Conservation (phyloP, 805 yeast genomes). For the Hanseniaspora guilliermondii region DNA sequence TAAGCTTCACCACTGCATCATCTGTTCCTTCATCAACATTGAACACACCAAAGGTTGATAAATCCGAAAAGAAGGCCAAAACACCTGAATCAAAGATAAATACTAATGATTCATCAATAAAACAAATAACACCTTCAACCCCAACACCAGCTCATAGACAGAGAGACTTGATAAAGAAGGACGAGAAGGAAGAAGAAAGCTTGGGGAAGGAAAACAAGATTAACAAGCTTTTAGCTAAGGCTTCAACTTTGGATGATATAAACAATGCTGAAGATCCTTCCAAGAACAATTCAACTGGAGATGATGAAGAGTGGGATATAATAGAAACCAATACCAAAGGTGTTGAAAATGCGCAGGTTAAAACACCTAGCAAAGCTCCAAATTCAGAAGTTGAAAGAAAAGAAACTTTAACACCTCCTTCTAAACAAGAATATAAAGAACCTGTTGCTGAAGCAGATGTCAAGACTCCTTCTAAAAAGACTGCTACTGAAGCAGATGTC, state of each 20-base stretch:
- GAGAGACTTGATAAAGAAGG: constrained; percentile 11
- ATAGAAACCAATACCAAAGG: constrained; percentile 14
- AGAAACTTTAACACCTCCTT: neutral
- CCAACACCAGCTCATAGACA: constrained; percentile 18
- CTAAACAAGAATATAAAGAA: neutral
- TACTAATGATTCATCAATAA: neutral
- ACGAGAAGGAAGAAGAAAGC: constrained; percentile 15
- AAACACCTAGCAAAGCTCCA: constrained; percentile 15
- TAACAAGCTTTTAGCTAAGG: constrained; percentile 22
- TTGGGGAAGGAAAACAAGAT: constrained; percentile 24
- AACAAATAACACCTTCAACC: constrained; percentile 17
- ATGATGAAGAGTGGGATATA: constrained; percentile 21
- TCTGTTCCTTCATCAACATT: constrained; percentile 23
- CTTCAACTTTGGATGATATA: constrained; percentile 22
- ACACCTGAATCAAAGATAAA: constrained; percentile 20
- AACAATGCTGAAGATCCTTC: constrained; percentile 29
- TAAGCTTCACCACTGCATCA: constrained; percentile 35
- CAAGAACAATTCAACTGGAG: constrained; percentile 20
- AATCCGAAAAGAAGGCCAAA: constrained; percentile 17
- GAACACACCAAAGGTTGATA: constrained; percentile 28
- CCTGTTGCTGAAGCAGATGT: neutral
- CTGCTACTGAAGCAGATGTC: neutral
- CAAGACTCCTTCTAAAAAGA: no score
- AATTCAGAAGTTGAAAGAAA: constrained; percentile 7
- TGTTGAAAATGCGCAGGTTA: neutral